Evolutionary conservation across 495 filamentous ascomycete genomes (phyloP), one percentile per base, ranked within the genome.

Genomic region (Amorphotheca resinae): DNA sequence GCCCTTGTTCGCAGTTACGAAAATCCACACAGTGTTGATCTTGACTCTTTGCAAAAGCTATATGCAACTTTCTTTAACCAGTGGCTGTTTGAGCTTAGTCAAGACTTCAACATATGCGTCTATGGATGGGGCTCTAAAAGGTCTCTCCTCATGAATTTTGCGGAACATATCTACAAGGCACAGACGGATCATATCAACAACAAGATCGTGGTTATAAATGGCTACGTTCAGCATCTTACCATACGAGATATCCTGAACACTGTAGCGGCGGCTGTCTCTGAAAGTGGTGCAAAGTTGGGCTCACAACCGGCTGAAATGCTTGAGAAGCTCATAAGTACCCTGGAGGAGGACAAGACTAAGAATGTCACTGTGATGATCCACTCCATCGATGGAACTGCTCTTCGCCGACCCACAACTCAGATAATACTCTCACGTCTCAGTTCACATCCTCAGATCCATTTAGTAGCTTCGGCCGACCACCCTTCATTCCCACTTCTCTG

Each of bases 81-180:
- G 57, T 98, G 91, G 91, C 61, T 69, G 12, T 98, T 96, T 52
- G 93, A 98, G 63, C 73, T 96, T 16, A 71, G 76, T 25, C 77
- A 95, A 56, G 80, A 79, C 32, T 96, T 95, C 68, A 93, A 82
- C 57, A 70, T 95, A 44, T 91, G 93, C 52, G 62, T 95, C 2
- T 95, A 89, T 56, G 91, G 91, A 22, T 95, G 84, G 50, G 91
- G 91, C 4, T 88, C 83, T 30, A 98, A 96, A 55, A 70, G 84
- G 9, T 64, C 65, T 9, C 76, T 96, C 0, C 67, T 88, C 11
- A 73, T 82, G 47, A 64, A 74, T 22, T 95, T 93, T 55, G 87
- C 87, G 1, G 72, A 76, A 33, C 73, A 87, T 62, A 54, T 84
- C 22, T 80, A 84, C 53, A 38, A 49, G 46, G 30, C 48, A 4